These are phyloP conservation scores for Scutellaria galericulata DNA, from an alignment of 257 asterid genomes.

Conservation along the genomic window DNA sequence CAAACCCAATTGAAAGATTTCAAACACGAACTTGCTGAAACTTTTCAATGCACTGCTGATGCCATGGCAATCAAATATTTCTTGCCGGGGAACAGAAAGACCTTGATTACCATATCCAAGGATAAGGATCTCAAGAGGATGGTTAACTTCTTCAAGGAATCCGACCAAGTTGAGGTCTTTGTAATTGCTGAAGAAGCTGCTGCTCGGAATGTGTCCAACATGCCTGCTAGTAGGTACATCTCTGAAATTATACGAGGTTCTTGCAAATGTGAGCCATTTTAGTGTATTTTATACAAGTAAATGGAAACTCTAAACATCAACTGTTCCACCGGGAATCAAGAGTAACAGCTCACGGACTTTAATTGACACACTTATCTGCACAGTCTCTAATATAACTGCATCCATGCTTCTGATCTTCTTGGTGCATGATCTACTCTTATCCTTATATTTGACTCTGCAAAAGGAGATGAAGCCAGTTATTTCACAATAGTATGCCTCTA, in stretches of 20 bases:
- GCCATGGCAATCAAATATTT: constrained; percentile 83
- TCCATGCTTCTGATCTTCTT: constrained; percentile 10
- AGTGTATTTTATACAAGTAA: background rate
- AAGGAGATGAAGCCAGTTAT: constrained; percentile 11
- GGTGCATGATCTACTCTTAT: constrained; percentile 17
- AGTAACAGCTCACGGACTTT: background rate
- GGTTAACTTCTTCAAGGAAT: constrained; percentile 87
- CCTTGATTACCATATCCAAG: constrained; percentile 86
- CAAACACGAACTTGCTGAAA: constrained; percentile 85
- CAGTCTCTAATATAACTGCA: background rate
- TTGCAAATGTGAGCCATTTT: background rate
- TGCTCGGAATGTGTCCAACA: constrained; percentile 57
- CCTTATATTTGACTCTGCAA: background rate
- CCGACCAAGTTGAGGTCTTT: constrained; percentile 95
- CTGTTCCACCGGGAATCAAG: background rate
- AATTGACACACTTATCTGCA: background rate
- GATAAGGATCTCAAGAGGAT: constrained; percentile 95
- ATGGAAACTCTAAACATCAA: constrained; percentile 3
- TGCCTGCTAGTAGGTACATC: constrained; percentile 87
- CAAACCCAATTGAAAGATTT: constrained; percentile 73
- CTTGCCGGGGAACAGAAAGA: constrained; percentile 90
- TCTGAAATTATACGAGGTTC: constrained; percentile 9
- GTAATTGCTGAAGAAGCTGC: constrained; percentile 69
- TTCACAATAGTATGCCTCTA: constrained; percentile 1
- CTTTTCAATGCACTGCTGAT: constrained; percentile 64